phyloP scores from a whole-genome alignment of 768 basidiomycete genomes.

The Pholiota molesta region DNA sequence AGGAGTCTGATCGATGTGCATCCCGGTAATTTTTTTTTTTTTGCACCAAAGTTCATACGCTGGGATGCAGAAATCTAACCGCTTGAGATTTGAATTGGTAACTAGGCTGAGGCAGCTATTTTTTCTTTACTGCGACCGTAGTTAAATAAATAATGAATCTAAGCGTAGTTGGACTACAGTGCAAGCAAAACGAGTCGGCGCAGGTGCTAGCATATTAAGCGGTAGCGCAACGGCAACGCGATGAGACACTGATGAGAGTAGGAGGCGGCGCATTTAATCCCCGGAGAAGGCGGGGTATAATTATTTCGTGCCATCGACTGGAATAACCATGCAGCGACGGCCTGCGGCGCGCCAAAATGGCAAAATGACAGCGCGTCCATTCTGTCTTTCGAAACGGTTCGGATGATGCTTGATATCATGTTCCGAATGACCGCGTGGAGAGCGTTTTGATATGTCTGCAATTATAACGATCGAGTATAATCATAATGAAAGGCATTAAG shows the following conservation, averaged over 20 bases:
- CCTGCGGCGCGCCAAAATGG: background rate
- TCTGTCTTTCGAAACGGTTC: background rate
- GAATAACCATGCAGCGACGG: background rate
- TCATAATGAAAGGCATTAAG: background rate
- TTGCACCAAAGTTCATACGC: background rate
- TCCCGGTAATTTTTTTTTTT: background rate
- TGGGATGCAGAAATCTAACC: background rate
- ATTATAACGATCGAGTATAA: background rate
- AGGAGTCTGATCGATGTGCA: background rate
- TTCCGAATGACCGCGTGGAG: background rate
- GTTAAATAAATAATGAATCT: background rate
- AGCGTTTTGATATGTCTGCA: background rate
- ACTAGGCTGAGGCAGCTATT: background rate
- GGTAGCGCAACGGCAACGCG: background rate
- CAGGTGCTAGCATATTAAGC: background rate
- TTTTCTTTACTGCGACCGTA: background rate
- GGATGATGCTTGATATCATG: background rate
- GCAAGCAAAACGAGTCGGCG: background rate
- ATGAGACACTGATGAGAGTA: background rate
- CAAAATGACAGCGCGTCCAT: background rate
- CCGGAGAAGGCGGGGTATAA: background rate
- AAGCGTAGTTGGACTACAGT: background rate
- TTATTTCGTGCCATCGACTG: background rate
- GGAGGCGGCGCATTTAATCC: constrained; percentile 1
- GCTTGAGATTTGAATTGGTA: background rate